Evolutionary conservation across 768 basidiomycete genomes (phyloP).

Genomic region (Tylopilus sp.): DNA sequence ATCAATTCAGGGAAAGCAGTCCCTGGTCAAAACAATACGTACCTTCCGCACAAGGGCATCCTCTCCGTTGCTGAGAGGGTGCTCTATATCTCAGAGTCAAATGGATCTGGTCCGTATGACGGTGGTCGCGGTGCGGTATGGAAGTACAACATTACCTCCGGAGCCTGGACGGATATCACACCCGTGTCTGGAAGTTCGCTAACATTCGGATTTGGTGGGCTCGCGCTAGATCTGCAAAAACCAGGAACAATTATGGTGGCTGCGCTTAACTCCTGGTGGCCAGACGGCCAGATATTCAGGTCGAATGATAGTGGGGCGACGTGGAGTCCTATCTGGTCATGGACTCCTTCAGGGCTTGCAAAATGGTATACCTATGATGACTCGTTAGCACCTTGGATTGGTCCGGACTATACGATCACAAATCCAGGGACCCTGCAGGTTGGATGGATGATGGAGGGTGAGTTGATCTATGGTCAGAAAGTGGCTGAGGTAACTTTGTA

Average conservation of each 20-base stretch:
- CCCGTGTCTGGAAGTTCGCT: constrained; percentile 57
- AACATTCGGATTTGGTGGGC: constrained; percentile 61
- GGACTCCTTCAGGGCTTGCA: constrained; percentile 40
- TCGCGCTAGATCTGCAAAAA: constrained; percentile 56
- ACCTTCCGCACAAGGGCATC: constrained; percentile 65
- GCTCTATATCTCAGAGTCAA: constrained; percentile 58
- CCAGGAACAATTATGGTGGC: constrained; percentile 69
- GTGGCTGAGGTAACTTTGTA: neutral
- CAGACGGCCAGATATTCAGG: constrained; percentile 64
- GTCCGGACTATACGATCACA: constrained; percentile 44
- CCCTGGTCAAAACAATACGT: constrained; percentile 54
- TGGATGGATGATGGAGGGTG: constrained; percentile 73
- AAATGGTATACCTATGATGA: constrained; percentile 54
- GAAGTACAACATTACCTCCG: constrained; percentile 52
- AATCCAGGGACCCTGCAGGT: constrained; percentile 47
- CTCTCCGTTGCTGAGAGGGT: constrained; percentile 53
- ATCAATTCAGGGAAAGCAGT: constrained; percentile 48
- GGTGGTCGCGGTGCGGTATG: constrained; percentile 48
- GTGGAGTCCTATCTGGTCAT: constrained; percentile 59
- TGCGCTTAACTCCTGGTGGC: constrained; percentile 57
- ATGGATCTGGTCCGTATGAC: constrained; percentile 65
- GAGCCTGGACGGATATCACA: constrained; percentile 59
- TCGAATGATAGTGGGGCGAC: constrained; percentile 55
- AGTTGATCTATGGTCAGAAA: neutral
- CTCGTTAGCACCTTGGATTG: constrained; percentile 57